Conservation (phyloP, 805 yeast species). For the Clavispora santaluciae region DNA sequence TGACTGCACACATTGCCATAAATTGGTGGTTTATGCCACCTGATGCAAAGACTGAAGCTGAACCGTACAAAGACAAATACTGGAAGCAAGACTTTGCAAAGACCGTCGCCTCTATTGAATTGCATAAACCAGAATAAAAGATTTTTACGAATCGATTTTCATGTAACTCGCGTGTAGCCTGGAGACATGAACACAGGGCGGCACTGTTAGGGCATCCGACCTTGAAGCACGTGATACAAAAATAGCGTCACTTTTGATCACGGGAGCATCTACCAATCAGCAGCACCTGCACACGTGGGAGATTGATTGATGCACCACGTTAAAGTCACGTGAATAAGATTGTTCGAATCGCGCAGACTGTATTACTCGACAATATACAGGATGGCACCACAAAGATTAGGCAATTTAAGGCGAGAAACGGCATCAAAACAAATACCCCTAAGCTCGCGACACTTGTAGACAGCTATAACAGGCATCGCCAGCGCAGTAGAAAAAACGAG, state of each 20-base stretch:
- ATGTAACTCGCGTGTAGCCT: too few species aligned
- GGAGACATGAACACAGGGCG: not conserved
- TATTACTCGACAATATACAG: not conserved
- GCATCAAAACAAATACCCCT: not conserved
- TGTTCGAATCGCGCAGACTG: not conserved
- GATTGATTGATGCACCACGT: not conserved
- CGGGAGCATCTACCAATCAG: not conserved
- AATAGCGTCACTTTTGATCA: not conserved
- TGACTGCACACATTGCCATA: conserved; percentile 51
- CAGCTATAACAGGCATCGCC: too few species aligned
- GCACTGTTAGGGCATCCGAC: not conserved
- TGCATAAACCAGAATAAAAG: not conserved
- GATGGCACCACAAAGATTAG: not conserved
- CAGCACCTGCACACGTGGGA: not conserved
- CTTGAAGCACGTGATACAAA: not conserved
- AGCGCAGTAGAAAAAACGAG: not conserved
- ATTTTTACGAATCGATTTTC: too few species aligned
- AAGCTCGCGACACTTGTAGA: not conserved
- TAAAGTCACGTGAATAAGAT: not conserved
- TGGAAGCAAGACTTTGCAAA: conserved; percentile 51
- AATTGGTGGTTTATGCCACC: conserved; percentile 80
- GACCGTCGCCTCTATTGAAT: conserved; percentile 31
- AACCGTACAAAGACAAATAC: conserved; percentile 44
- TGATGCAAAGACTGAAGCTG: conserved; percentile 22
- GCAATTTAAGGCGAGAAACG: not conserved